Conservation (phyloP, 306 rosid species). For the Rosa rugosa region DNA sequence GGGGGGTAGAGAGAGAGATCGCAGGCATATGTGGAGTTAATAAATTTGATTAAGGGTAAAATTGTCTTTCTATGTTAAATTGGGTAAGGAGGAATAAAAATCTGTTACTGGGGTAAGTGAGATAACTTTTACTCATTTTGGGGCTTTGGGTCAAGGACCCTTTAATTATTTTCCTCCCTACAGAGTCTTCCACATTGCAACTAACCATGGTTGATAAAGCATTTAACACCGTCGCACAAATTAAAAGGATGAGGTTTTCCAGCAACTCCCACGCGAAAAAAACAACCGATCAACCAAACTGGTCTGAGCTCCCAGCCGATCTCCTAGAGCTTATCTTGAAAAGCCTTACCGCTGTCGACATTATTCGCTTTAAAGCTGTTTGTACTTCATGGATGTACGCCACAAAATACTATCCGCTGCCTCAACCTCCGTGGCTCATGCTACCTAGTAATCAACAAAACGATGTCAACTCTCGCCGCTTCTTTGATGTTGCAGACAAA, state of each 20-base stretch:
- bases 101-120: too few relatives aligned
- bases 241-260: background rate
- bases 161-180: background rate
- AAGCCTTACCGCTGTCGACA: background rate
- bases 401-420: background rate
- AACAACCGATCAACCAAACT: background rate
- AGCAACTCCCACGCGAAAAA: background rate
- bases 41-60: too few relatives aligned
- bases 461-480: background rate
- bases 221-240: background rate
- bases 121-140: too few relatives aligned
- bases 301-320: background rate
- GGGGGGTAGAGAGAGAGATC: too few relatives aligned
- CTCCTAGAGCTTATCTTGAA: background rate
- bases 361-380: background rate
- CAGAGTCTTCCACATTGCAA: background rate
- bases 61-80: too few relatives aligned
- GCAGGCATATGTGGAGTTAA: too few relatives aligned
- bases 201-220: background rate
- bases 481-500: background rate
- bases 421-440: conserved; percentile 9
- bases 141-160: too few relatives aligned
- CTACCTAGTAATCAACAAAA: background rate
- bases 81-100: too few relatives aligned
- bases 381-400: background rate